Percentiles rank a stretch among this genome's conserved stretches.
Evolutionary conservation across 352 stramenopile species (phyloP).

Genomic region (Phytopythium helicoides): DNA sequence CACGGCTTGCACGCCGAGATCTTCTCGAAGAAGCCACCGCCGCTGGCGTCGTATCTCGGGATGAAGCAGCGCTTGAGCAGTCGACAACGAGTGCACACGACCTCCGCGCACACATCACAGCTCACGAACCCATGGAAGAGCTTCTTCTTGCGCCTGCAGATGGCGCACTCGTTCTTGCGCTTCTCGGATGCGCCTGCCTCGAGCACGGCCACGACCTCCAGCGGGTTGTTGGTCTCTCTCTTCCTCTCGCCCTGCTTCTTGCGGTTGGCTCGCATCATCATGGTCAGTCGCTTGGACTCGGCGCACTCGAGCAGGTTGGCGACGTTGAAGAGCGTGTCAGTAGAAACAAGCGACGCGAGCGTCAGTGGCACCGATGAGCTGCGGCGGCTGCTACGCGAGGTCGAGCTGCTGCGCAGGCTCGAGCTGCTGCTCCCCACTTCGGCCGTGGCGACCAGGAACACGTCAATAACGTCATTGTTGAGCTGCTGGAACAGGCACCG

Average conservation of each 20-base stretch:
- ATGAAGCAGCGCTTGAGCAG: conserved; percentile 27
- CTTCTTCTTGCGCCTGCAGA: conserved; percentile 38
- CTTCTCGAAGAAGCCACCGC: conserved; percentile 21
- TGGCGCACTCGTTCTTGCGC: conserved; percentile 16
- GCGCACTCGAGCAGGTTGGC: conserved; percentile 33
- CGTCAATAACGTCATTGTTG: conserved; percentile 35
- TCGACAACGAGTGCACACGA: conserved; percentile 28
- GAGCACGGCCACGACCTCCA: background rate
- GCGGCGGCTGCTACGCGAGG: background rate
- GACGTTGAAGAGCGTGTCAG: conserved; percentile 32
- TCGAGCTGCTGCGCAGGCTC: background rate
- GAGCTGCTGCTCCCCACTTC: conserved; percentile 7
- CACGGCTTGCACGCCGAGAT: conserved; percentile 21
- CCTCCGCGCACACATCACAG: conserved; percentile 29
- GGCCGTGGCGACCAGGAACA: conserved; percentile 42
- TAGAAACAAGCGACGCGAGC: conserved; percentile 14
- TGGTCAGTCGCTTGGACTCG: conserved; percentile 42
- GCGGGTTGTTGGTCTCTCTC: conserved; percentile 1
- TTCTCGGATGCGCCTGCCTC: conserved; percentile 4
- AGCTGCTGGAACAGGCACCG: conserved; percentile 44
- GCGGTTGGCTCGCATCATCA: conserved; percentile 35
- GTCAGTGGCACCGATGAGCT: conserved; percentile 9
- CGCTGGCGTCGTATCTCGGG: conserved; percentile 13
- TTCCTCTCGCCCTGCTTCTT: conserved; percentile 12
- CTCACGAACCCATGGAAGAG: conserved; percentile 18